phyloP scores from a whole-genome alignment of 345 rosid genomes.

The Corchorus capsularis region DNA sequence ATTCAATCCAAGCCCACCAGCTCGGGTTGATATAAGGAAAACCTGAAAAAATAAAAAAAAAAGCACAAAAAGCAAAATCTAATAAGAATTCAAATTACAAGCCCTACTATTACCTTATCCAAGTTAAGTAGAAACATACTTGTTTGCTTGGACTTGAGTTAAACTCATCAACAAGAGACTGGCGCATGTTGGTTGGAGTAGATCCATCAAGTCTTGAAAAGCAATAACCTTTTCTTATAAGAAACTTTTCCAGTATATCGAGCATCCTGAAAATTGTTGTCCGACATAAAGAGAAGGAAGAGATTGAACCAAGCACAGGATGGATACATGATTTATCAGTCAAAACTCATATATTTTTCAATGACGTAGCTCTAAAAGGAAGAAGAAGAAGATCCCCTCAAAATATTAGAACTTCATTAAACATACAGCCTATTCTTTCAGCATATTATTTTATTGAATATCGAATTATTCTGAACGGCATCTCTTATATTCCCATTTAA shows the following conservation, averaged over 20 bases:
- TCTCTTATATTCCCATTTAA: too few relatives aligned
- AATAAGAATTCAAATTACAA: not conserved
- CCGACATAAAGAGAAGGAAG: conserved; percentile 21
- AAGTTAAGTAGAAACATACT: conserved; percentile 37
- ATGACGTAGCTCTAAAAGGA: not conserved
- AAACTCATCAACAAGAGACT: conserved; percentile 84
- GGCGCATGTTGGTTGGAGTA: conserved; percentile 78
- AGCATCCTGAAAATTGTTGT: conserved; percentile 65
- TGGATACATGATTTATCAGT: not conserved
- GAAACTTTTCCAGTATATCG: conserved; percentile 87
- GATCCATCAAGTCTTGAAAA: conserved; percentile 96
- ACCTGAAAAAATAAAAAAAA: conserved; percentile 52
- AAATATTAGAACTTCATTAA: too few relatives aligned
- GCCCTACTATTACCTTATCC: not conserved
- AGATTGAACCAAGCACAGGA: not conserved
- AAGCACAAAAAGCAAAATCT: not conserved
- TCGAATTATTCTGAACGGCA: too few relatives aligned
- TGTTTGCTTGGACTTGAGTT: conserved; percentile 92
- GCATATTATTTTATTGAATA: too few relatives aligned
- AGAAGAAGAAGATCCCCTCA: conserved; percentile 13
- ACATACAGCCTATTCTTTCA: too few relatives aligned
- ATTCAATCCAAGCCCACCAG: conserved; percentile 98
- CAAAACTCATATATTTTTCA: not conserved
- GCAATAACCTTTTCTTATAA: conserved; percentile 84
- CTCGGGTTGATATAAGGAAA: conserved; percentile 96